Percentiles rank a stretch among this genome's conserved stretches.
Conservation (phyloP, 768 basidiomycete genomes). For the Leccinum subgranulosum region DNA sequence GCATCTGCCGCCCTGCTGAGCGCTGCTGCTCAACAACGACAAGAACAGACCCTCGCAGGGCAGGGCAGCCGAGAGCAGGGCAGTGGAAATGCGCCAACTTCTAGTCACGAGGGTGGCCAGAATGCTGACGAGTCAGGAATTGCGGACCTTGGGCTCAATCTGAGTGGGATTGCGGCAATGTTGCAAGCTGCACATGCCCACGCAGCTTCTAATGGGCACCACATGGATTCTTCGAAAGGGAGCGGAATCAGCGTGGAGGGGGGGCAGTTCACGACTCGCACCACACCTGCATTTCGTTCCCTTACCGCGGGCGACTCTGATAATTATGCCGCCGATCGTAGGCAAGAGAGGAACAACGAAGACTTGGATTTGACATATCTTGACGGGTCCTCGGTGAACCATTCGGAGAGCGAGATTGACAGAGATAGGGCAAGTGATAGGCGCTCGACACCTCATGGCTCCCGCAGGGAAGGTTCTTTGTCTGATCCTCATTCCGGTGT, state of each 20-base stretch:
- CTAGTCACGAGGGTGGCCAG: conserved; percentile 12
- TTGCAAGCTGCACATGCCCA: conserved; percentile 74
- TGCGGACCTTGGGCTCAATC: conserved; percentile 49
- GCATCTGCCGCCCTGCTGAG: conserved; percentile 59
- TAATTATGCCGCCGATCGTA: conserved; percentile 17
- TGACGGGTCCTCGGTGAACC: conserved; percentile 31
- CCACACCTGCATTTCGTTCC: conserved; percentile 76
- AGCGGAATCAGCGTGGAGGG: conserved; percentile 45
- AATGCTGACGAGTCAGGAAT: conserved; percentile 14
- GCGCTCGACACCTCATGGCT: conserved; percentile 25
- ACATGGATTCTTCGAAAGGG: conserved; percentile 44
- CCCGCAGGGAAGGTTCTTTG: conserved; percentile 31
- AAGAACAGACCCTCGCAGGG: conserved; percentile 40
- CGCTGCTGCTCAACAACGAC: conserved; percentile 68
- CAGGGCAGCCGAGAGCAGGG: conserved; percentile 32
- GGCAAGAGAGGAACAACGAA: conserved; percentile 40
- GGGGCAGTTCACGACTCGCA: conserved; percentile 54
- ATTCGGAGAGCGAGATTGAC: conserved; percentile 25
- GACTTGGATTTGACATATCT: conserved; percentile 55
- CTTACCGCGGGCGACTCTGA: conserved; percentile 51
- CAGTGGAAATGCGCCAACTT: conserved; percentile 16
- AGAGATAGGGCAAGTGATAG: conserved; percentile 43
- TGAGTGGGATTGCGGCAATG: conserved; percentile 72
- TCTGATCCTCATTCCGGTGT: conserved; percentile 46
- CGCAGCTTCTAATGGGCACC: conserved; percentile 46